phyloP scores from a whole-genome alignment of 1,284 basidiomycete species.

The Sphaerobolus stellatus region DNA sequence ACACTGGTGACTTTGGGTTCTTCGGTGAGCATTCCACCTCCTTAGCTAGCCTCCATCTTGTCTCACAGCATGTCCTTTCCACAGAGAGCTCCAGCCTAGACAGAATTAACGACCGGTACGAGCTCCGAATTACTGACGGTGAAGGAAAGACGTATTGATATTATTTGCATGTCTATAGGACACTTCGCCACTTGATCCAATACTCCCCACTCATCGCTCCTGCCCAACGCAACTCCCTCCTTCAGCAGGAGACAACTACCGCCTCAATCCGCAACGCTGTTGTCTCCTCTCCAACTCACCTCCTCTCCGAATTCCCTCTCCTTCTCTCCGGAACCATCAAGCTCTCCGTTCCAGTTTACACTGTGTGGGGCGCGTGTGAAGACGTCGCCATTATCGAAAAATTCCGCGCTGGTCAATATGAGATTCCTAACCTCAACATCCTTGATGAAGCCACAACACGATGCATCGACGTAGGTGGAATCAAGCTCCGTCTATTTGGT shows the following conservation, averaged over 20 bases:
- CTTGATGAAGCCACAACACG: slow-evolving; percentile 94
- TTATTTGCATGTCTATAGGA: slow-evolving; percentile 34
- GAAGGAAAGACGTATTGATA: neutral
- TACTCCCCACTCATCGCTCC: slow-evolving; percentile 95
- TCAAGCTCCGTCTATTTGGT: slow-evolving; percentile 91
- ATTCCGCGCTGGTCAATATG: slow-evolving; percentile 80
- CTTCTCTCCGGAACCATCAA: slow-evolving; percentile 87
- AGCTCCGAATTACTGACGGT: neutral
- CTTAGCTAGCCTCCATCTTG: neutral
- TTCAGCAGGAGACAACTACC: slow-evolving; percentile 64
- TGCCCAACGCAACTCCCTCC: slow-evolving; percentile 78
- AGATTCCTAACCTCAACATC: slow-evolving; percentile 85
- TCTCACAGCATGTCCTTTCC: slow-evolving; percentile 6
- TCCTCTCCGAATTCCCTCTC: slow-evolving; percentile 92
- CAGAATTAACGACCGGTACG: slow-evolving; percentile 84
- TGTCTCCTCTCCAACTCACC: slow-evolving; percentile 52
- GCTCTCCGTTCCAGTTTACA: slow-evolving; percentile 90
- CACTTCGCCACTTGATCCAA: slow-evolving; percentile 93
- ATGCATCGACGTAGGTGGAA: slow-evolving; percentile 87
- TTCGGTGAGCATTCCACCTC: slow-evolving; percentile 61
- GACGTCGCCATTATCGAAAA: slow-evolving; percentile 93
- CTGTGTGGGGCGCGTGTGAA: slow-evolving; percentile 97
- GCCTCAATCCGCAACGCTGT: slow-evolving; percentile 63
- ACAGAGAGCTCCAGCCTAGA: slow-evolving; percentile 79
- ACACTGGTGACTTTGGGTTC: slow-evolving; percentile 99